phyloP scores from a whole-genome alignment of 768 basidiomycete genomes.

The Pulveroboletus ravenelii region DNA sequence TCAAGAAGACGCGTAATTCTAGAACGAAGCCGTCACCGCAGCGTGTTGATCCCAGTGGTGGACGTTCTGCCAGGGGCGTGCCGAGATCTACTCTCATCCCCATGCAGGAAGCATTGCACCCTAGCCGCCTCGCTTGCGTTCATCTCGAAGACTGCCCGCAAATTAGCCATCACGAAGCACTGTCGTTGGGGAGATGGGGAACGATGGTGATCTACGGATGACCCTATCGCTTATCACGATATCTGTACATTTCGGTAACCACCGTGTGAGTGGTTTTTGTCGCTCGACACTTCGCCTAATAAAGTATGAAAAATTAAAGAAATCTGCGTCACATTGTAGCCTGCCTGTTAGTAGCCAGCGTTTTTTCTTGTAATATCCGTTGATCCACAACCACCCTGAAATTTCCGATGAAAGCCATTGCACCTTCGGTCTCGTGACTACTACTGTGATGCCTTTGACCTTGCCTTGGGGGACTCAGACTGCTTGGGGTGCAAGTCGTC shows the following conservation, averaged over 20 bases:
- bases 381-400: constrained; percentile 14
- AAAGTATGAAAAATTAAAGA: neutral
- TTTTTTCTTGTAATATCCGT: constrained; percentile 23
- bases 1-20: constrained; percentile 28
- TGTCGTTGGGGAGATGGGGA: constrained; percentile 37
- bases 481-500: neutral
- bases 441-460: constrained; percentile 3
- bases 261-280: constrained; percentile 19
- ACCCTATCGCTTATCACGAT: neutral
- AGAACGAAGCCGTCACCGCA: constrained; percentile 7
- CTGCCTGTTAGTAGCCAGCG: constrained; percentile 6
- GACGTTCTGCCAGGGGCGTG: constrained; percentile 12
- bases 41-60: constrained; percentile 9
- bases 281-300: constrained; percentile 6
- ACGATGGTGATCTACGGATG: constrained; percentile 24
- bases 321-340: constrained; percentile 17
- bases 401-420: neutral
- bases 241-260: constrained; percentile 5
- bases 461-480: neutral
- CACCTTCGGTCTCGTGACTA: constrained; percentile 14
- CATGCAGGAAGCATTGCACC: constrained; percentile 33
- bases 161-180: constrained; percentile 36
- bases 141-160: constrained; percentile 39
- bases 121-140: constrained; percentile 37
- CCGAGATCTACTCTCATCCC: constrained; percentile 34